phyloP scores from a whole-genome alignment of 495 filamentous ascomycete genomes.

The Ramalina intermedia region DNA sequence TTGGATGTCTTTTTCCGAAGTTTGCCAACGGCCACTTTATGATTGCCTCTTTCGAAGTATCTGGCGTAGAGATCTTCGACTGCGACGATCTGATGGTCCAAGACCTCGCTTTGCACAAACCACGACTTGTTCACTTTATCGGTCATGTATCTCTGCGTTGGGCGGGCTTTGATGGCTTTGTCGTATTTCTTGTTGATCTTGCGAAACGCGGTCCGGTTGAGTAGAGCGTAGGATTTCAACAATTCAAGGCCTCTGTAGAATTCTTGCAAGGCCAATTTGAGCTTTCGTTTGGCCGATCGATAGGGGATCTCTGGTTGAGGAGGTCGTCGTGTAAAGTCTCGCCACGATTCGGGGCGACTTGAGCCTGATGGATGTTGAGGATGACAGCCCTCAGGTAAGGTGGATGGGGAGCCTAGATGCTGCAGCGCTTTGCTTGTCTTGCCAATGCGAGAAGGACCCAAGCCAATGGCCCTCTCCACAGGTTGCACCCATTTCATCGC shows the following conservation, averaged over 20 bases:
- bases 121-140: constrained; percentile 82
- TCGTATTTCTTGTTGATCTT: constrained; percentile 99
- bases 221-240: constrained; percentile 72
- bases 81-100: constrained; percentile 60
- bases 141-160: constrained; percentile 69
- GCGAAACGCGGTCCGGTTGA: constrained; percentile 85
- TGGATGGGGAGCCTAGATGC: constrained; percentile 32
- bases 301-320: constrained; percentile 49
- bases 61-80: constrained; percentile 85
- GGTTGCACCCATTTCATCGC: constrained; percentile 19
- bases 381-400: constrained; percentile 7
- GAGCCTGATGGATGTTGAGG: constrained; percentile 18
- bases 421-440: constrained; percentile 43
- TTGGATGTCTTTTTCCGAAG: constrained; percentile 54
- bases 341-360: constrained; percentile 25
- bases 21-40: constrained; percentile 77
- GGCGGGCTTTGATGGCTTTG: constrained; percentile 66
- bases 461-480: constrained; percentile 20
- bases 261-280: constrained; percentile 81
- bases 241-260: constrained; percentile 86
- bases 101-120: constrained; percentile 73
- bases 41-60: constrained; percentile 83
- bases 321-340: constrained; percentile 52
- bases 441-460: constrained; percentile 29
- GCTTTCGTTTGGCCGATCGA: constrained; percentile 70